These are phyloP conservation scores for Ceriops tagal DNA, from an alignment of 345 rosid genomes.

Conservation along the genomic window DNA sequence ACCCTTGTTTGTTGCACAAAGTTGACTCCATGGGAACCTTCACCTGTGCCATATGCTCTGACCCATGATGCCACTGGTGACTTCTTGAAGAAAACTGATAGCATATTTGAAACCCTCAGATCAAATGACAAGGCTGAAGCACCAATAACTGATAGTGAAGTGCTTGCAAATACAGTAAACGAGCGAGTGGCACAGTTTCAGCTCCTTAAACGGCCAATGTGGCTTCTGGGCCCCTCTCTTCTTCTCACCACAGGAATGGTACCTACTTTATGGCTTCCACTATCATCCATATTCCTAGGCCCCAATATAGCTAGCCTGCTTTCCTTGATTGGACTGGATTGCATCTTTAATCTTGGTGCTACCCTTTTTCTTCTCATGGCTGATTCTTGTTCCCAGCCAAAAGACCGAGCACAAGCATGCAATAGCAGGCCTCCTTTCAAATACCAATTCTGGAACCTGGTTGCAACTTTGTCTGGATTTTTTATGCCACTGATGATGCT, in stretches of 20 bases:
- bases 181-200: slow-evolving; percentile 32
- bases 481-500: slow-evolving; percentile 48
- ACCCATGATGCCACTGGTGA: slow-evolving; percentile 39
- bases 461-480: slow-evolving; percentile 62
- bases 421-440: slow-evolving; percentile 69
- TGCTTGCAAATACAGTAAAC: slow-evolving; percentile 20
- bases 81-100: slow-evolving; percentile 42
- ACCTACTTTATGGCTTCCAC: slow-evolving; percentile 85
- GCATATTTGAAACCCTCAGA: slow-evolving; percentile 52
- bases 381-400: slow-evolving; percentile 69
- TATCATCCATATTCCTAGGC: slow-evolving; percentile 78
- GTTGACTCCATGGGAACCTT: slow-evolving; percentile 61
- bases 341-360: slow-evolving; percentile 85
- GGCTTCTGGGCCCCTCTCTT: slow-evolving; percentile 84
- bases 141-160: slow-evolving; percentile 20
- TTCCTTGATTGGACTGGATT: slow-evolving; percentile 80
- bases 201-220: slow-evolving; percentile 79
- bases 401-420: slow-evolving; percentile 31
- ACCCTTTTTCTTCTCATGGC: slow-evolving; percentile 85
- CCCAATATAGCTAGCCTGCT: slow-evolving; percentile 85
- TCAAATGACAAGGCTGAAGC: slow-evolving; percentile 41
- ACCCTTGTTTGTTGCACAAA: slow-evolving; percentile 46
- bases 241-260: slow-evolving; percentile 84
- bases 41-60: slow-evolving; percentile 44
- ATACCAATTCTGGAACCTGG: slow-evolving; percentile 73